Evolutionary conservation across 2,329 filamentous ascomycete genomes (phyloP).

Genomic region (Alternaria sp.): DNA sequence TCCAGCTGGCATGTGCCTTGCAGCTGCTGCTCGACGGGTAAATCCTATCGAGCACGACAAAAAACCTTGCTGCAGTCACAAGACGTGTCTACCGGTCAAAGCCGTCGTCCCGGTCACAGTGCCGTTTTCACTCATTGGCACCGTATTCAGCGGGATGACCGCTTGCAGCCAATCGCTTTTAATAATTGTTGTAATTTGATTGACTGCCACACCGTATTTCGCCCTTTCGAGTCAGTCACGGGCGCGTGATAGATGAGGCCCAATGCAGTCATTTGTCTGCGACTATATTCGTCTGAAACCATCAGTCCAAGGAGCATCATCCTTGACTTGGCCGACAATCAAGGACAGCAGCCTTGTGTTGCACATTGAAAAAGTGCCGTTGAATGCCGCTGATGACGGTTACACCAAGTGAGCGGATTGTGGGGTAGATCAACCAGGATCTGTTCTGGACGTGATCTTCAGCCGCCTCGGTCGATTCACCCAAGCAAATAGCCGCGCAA

Average conservation of each 20-base stretch:
- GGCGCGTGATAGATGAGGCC: slow-evolving; percentile 28
- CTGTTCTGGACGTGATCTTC: slow-evolving; percentile 21
- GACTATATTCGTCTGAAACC: slow-evolving; percentile 15
- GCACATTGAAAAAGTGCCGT: slow-evolving; percentile 22
- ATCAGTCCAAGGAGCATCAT: slow-evolving; percentile 4
- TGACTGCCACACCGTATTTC: slow-evolving; percentile 45
- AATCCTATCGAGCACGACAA: slow-evolving; percentile 32
- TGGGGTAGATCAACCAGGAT: slow-evolving; percentile 29
- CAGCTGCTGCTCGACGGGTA: slow-evolving; percentile 39
- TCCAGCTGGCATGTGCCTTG: slow-evolving; percentile 41
- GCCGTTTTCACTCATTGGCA: slow-evolving; percentile 24
- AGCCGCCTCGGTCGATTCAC: slow-evolving; percentile 25
- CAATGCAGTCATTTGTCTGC: slow-evolving; percentile 25
- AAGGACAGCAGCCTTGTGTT: slow-evolving; percentile 24
- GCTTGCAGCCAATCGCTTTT: slow-evolving; percentile 34
- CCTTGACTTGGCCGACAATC: neutral
- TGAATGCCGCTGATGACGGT: slow-evolving; percentile 18
- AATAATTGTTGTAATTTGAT: slow-evolving; percentile 39
- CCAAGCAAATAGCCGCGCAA: slow-evolving; percentile 29
- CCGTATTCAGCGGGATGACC: slow-evolving; percentile 29
- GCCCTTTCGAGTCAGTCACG: slow-evolving; percentile 27
- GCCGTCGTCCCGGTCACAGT: slow-evolving; percentile 20
- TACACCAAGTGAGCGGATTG: slow-evolving; percentile 30
- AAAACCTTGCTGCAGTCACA: slow-evolving; percentile 41
- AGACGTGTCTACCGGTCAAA: slow-evolving; percentile 38